phyloP scores from a whole-genome alignment of 2,329 filamentous ascomycete species.

The Colletotrichum salicis region DNA sequence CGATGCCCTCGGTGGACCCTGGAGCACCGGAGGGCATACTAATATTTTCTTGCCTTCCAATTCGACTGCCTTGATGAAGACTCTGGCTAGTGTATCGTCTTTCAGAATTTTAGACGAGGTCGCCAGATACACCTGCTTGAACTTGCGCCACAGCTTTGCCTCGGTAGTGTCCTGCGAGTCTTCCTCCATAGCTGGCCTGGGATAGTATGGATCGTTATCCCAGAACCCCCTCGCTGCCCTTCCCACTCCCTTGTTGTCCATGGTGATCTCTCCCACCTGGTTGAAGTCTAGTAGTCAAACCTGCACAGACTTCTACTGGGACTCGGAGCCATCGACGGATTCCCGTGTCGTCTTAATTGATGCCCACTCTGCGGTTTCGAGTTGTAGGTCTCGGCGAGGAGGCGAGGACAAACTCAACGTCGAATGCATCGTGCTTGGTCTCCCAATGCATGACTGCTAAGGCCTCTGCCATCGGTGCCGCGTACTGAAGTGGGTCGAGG shows the following conservation, averaged over 20 bases:
- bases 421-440: slow-evolving; percentile 42
- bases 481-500: slow-evolving; percentile 38
- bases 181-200: background rate
- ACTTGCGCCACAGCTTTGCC: background rate
- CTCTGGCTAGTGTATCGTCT: background rate
- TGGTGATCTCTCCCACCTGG: background rate
- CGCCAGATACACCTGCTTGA: background rate
- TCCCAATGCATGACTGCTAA: slow-evolving; percentile 47
- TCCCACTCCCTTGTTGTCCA: background rate
- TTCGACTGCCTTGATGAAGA: background rate
- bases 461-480: slow-evolving; percentile 40
- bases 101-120: background rate
- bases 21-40: background rate
- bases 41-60: background rate
- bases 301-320: background rate
- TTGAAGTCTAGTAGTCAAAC: background rate
- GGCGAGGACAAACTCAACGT: slow-evolving; percentile 47
- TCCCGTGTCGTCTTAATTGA: background rate
- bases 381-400: slow-evolving; percentile 24
- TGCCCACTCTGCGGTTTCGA: background rate
- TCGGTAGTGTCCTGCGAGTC: background rate
- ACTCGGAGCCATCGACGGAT: too few species aligned
- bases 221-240: background rate
- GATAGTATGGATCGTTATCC: slow-evolving; percentile 3
- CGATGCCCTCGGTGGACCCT: slow-evolving; percentile 45